These are phyloP conservation scores for Sugiyamaella marilandica DNA, from an alignment of 805 yeast genomes.

Conservation along the genomic window DNA sequence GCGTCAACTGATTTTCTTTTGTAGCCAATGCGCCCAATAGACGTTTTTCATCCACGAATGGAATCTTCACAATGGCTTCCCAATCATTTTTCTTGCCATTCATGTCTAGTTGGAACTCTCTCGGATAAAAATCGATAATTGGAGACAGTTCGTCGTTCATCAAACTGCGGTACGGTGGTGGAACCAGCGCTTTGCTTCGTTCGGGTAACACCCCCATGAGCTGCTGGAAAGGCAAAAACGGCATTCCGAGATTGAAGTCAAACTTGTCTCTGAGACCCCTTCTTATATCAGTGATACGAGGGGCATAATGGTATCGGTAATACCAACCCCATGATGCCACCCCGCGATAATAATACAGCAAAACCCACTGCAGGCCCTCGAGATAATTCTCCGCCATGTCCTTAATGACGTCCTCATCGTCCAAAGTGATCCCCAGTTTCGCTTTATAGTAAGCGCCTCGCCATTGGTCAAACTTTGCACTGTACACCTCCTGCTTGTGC, in stretches of 20 bases:
- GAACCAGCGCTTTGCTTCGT: conserved; percentile 76
- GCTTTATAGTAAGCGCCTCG: conserved; percentile 77
- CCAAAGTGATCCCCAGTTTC: conserved; percentile 64
- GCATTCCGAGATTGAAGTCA: conserved; percentile 62
- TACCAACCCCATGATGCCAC: conserved; percentile 97
- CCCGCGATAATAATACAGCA: conserved; percentile 84
- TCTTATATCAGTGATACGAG: conserved; percentile 82
- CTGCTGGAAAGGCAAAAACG: conserved; percentile 92
- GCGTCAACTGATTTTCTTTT: conserved; percentile 51
- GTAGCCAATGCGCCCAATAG: conserved; percentile 70
- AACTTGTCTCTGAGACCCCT: conserved; percentile 64
- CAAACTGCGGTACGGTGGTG: conserved; percentile 66
- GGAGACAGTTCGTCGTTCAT: conserved; percentile 87
- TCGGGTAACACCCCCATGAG: conserved; percentile 97
- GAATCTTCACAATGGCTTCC: conserved; percentile 93
- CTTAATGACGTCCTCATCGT: conserved; percentile 50
- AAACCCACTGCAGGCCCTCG: conserved; percentile 96
- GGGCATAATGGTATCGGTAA: conserved; percentile 84
- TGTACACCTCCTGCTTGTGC: conserved; percentile 58
- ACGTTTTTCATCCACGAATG: conserved; percentile 83
- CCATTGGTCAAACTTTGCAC: conserved; percentile 73
- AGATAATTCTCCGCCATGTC: conserved; percentile 73
- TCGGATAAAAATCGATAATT: conserved; percentile 85
- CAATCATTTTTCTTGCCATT: conserved; percentile 95
- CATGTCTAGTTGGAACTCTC: conserved; percentile 78